Percentiles rank a stretch among this genome's conserved stretches.
Conservation (phyloP, 495 filamentous ascomycete species). For the Annulohypoxylon maeteangense region DNA sequence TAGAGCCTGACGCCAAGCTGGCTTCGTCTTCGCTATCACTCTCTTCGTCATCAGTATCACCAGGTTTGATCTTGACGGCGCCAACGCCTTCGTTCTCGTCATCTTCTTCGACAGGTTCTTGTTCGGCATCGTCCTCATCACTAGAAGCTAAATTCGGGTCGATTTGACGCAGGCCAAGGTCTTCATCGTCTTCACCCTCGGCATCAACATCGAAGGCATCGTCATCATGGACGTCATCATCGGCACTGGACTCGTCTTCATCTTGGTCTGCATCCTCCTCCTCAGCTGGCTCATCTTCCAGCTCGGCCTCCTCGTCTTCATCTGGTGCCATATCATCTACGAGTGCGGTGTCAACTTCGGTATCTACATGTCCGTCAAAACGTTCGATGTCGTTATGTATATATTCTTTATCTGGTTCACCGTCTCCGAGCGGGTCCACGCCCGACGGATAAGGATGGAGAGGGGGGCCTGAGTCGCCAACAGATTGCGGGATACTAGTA, state of each 20-base stretch:
- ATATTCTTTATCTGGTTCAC: constrained; percentile 30
- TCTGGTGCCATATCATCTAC: constrained; percentile 43
- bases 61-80: constrained; percentile 75
- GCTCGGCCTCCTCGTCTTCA: constrained; percentile 39
- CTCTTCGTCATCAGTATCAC: constrained; percentile 58
- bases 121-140: constrained; percentile 54
- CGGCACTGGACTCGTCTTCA: constrained; percentile 50
- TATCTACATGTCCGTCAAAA: constrained; percentile 59
- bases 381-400: constrained; percentile 58
- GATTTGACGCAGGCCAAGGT: constrained; percentile 40
- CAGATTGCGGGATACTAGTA: constrained; percentile 50
- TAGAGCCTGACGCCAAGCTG: constrained; percentile 56
- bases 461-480: constrained; percentile 45
- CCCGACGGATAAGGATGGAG: constrained; percentile 24
- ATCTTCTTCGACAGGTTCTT: constrained; percentile 55
- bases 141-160: constrained; percentile 25
- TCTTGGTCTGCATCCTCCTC: constrained; percentile 58
- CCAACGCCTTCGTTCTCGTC: constrained; percentile 74
- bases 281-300: constrained; percentile 55
- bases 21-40: constrained; percentile 50
- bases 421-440: background rate
- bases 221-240: constrained; percentile 56
- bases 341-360: constrained; percentile 48
- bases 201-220: constrained; percentile 49
- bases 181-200: constrained; percentile 58